A percentile compares a stretch with the other conserved stretches of the same genome.
phyloP scores from a whole-genome alignment of 352 stramenopile genomes.

The Blastocystis sp. region DNA sequence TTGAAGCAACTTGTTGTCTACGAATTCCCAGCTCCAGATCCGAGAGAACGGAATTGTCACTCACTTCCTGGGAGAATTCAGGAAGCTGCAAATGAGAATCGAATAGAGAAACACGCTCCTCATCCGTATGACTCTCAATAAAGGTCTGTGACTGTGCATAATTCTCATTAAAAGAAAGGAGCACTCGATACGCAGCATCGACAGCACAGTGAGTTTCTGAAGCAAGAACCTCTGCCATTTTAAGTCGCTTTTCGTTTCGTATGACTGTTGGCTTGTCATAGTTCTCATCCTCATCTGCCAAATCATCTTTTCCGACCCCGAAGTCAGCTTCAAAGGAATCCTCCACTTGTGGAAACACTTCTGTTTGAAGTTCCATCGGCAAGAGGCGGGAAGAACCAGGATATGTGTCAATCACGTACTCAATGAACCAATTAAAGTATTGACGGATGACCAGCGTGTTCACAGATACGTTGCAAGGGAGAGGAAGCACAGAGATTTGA shows the following conservation, averaged over 20 bases:
- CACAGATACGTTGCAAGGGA: conserved; percentile 15
- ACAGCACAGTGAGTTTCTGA: background rate
- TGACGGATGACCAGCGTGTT: conserved; percentile 34
- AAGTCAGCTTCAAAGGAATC: background rate
- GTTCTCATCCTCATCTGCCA: background rate
- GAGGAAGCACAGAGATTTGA: background rate
- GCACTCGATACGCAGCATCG: background rate
- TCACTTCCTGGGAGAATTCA: background rate
- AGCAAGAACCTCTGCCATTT: background rate
- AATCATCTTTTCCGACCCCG: conserved; percentile 19
- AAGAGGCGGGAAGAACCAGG: background rate
- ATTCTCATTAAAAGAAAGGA: background rate
- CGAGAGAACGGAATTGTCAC: background rate
- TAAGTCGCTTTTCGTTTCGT: background rate
- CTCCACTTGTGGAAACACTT: background rate
- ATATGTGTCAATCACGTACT: conserved; percentile 54
- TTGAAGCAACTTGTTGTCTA: background rate
- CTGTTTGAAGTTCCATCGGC: conserved; percentile 7
- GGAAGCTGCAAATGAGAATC: background rate
- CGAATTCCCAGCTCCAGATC: conserved; percentile 26
- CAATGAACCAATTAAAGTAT: conserved; percentile 52
- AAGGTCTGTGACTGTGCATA: background rate
- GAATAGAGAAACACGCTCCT: background rate
- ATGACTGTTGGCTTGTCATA: conserved; percentile 1
- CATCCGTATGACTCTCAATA: background rate